Percentiles rank a stretch among this genome's conserved stretches.
phyloP scores from a whole-genome alignment of 345 rosid genomes.

The Eucalyptus cloeziana region DNA sequence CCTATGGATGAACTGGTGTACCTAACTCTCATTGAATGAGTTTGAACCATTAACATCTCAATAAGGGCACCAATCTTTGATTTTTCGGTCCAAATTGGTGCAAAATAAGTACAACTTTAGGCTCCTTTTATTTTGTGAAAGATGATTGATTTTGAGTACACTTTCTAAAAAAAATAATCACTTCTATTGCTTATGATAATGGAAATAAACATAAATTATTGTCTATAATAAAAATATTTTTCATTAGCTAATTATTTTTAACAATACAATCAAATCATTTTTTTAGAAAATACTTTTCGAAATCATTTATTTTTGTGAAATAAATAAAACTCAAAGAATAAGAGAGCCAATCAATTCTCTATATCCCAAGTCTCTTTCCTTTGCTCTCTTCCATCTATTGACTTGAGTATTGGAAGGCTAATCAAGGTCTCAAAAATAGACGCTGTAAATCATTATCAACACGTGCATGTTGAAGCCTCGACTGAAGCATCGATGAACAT shows the following conservation, averaged over 20 bases:
- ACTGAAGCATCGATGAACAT: neutral
- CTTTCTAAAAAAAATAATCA: neutral
- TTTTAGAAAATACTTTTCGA: neutral
- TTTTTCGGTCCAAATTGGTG: neutral
- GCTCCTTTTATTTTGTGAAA: fast-evolving
- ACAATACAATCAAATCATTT: fast-evolving
- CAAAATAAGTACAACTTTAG: neutral
- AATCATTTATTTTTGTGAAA: fast-evolving
- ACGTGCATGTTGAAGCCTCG: neutral
- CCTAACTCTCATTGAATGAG: neutral
- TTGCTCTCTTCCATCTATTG: neutral
- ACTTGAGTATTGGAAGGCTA: neutral
- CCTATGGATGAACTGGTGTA: neutral
- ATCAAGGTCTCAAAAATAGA: neutral
- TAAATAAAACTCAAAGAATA: neutral
- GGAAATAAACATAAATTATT: neutral
- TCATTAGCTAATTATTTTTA: neutral
- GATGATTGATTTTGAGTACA: neutral
- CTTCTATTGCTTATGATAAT: fast-evolving
- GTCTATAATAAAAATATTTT: neutral
- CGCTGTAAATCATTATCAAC: neutral
- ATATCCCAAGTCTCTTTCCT: neutral
- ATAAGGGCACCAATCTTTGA: neutral
- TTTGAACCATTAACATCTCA: neutral
- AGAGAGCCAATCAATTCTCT: neutral